These are phyloP conservation scores for Francoa sonchifolia DNA, from an alignment of 441 rosid species.

Conservation along the genomic window DNA sequence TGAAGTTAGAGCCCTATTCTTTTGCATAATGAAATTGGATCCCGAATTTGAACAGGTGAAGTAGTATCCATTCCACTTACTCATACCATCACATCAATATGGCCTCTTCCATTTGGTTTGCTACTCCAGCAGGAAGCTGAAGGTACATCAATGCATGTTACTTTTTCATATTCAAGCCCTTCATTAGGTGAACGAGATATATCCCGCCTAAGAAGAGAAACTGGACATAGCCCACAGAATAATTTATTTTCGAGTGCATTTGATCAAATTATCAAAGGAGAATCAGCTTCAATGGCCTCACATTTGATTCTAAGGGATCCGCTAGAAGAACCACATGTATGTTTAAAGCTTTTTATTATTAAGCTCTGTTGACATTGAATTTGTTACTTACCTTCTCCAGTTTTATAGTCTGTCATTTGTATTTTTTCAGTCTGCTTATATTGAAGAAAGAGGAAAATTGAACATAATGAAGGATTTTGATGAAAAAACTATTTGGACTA, in stretches of 20 bases:
- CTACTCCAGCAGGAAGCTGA: conserved; percentile 69
- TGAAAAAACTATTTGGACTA: conserved; percentile 94
- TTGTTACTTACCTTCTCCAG: not conserved
- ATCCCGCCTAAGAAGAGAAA: conserved; percentile 48
- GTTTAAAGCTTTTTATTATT: not conserved
- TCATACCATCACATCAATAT: conserved; percentile 58
- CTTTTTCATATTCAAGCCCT: conserved; percentile 43
- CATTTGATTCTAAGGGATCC: conserved; percentile 78
- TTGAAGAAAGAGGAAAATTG: conserved; percentile 86
- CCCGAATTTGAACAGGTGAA: conserved; percentile 42
- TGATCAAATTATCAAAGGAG: conserved; percentile 40
- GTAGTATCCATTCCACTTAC: conserved; percentile 64
- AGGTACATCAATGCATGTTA: conserved; percentile 26
- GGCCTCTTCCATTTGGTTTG: conserved; percentile 90
- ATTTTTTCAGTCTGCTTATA: conserved; percentile 40
- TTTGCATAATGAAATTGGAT: no score
- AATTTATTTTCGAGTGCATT: conserved; percentile 25
- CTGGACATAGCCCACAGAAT: conserved; percentile 37
- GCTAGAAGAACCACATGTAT: conserved; percentile 78
- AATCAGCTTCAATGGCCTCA: conserved; percentile 37
- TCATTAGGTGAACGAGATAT: conserved; percentile 43
- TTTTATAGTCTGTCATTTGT: conserved; percentile 9
- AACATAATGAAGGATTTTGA: conserved; percentile 72
- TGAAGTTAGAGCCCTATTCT: no score
- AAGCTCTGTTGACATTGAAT: not conserved